phyloP scores from a whole-genome alignment of 345 rosid genomes.

The Barbarea vulgaris region DNA sequence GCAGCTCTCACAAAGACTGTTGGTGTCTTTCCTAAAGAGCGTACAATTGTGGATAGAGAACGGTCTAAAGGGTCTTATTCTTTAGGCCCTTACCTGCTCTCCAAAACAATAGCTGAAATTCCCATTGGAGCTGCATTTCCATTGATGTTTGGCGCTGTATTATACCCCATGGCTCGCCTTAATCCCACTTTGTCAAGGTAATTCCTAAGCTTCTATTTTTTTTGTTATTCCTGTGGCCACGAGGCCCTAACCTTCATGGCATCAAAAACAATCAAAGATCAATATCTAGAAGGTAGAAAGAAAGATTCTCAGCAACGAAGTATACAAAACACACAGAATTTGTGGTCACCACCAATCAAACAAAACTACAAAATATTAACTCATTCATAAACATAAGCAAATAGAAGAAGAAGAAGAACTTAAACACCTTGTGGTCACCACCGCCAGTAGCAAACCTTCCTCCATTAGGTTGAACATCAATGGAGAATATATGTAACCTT shows the following conservation, averaged over 20 bases:
- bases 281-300: too few relatives aligned
- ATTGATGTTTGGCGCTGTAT: constrained; percentile 84
- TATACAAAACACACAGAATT: too few relatives aligned
- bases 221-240: neutral
- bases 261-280: too few relatives aligned
- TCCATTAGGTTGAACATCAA: too few relatives aligned
- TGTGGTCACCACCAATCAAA: too few relatives aligned
- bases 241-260: constrained; percentile 5
- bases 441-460: too few relatives aligned
- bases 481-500: too few relatives aligned
- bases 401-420: too few relatives aligned
- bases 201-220: neutral
- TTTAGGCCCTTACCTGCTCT: constrained; percentile 88
- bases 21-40: constrained; percentile 97
- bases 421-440: too few relatives aligned
- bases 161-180: constrained; percentile 95
- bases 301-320: too few relatives aligned
- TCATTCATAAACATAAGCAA: too few relatives aligned
- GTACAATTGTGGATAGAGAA: constrained; percentile 92
- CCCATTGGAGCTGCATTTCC: constrained; percentile 98
- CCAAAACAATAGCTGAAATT: constrained; percentile 90
- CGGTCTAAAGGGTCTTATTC: constrained; percentile 87
- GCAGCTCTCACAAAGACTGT: constrained; percentile 99
- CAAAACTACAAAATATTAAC: too few relatives aligned
- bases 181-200: constrained; percentile 85